These are phyloP conservation scores for Cryphonectria japonica DNA, from an alignment of 2,329 filamentous ascomycete genomes.

Conservation along the genomic window DNA sequence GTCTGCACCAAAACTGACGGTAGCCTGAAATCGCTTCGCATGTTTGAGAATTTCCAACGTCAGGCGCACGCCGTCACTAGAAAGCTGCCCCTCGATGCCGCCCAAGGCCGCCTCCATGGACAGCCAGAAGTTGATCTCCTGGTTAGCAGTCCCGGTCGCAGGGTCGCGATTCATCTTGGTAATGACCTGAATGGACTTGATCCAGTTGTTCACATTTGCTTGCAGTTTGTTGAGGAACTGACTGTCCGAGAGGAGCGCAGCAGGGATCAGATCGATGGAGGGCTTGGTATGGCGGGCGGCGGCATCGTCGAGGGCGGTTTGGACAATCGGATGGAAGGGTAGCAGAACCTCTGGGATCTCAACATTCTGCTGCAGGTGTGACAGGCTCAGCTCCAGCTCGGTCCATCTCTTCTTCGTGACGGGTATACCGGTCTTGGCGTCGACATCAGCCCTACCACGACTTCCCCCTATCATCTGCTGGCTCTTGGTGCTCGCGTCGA, in stretches of 20 bases:
- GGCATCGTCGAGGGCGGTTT: conserved; percentile 81
- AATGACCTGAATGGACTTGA: conserved; percentile 95
- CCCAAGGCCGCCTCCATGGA: conserved; percentile 95
- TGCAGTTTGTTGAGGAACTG: conserved; percentile 93
- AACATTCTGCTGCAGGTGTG: conserved; percentile 95
- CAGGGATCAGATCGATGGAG: conserved; percentile 77
- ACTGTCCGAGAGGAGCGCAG: conserved; percentile 80
- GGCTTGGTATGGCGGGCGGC: conserved; percentile 68
- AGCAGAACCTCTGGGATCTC: conserved; percentile 93
- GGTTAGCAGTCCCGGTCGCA: conserved; percentile 75
- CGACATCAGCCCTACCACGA: conserved; percentile 79
- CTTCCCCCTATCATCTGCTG: conserved; percentile 68
- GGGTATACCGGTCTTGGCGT: conserved; percentile 91
- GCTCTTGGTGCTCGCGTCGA: conserved; percentile 91
- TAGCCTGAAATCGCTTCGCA: conserved; percentile 97
- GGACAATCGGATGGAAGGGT: conserved; percentile 85
- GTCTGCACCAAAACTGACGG: conserved; percentile 94
- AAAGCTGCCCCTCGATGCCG: conserved; percentile 85
- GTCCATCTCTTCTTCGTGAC: conserved; percentile 98
- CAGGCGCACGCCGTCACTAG: conserved; percentile 84
- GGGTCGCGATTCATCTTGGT: conserved; percentile 93
- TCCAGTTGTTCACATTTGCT: conserved; percentile 94
- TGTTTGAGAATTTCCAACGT: conserved; percentile 95
- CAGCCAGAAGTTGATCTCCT: conserved; percentile 99
- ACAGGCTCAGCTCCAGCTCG: conserved; percentile 86